These are phyloP conservation scores for Exsudoporus floridanus DNA, from an alignment of 1,284 basidiomycete species.

Conservation along the genomic window DNA sequence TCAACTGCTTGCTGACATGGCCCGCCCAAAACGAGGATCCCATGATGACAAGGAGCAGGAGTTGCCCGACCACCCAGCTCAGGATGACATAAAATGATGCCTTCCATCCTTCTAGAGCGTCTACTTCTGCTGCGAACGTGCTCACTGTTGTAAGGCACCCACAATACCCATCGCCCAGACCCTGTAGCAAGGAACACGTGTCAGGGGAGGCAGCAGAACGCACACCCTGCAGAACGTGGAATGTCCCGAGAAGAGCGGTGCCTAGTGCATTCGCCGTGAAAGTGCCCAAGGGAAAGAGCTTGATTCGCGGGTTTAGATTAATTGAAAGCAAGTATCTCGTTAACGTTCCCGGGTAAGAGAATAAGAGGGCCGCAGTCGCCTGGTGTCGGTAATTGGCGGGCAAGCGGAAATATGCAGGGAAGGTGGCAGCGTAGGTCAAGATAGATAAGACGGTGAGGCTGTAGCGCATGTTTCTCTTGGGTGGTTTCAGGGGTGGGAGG, in stretches of 20 bases:
- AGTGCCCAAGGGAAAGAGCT: conserved; percentile 83
- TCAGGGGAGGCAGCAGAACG: conserved; percentile 44
- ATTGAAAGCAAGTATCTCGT: conserved; percentile 80
- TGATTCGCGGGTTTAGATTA: conserved; percentile 64
- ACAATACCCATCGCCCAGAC: conserved; percentile 89
- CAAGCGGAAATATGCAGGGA: conserved; percentile 77
- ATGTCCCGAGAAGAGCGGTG: conserved; percentile 71
- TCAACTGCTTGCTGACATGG: conserved; percentile 41
- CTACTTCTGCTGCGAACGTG: conserved; percentile 86
- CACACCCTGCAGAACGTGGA: conserved; percentile 69
- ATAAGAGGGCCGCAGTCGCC: conserved; percentile 85
- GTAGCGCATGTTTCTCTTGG: conserved; percentile 44
- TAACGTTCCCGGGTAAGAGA: conserved; percentile 87
- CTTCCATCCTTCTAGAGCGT: conserved; percentile 54
- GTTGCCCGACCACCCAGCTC: conserved; percentile 73
- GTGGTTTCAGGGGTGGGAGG: conserved; percentile 42
- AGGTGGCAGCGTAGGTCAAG: conserved; percentile 62
- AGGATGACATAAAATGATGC: conserved; percentile 67
- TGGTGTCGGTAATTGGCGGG: conserved; percentile 71
- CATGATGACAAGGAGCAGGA: conserved; percentile 73
- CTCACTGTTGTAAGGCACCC: conserved; percentile 94
- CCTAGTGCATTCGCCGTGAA: conserved; percentile 84
- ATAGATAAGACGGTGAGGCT: conserved; percentile 49
- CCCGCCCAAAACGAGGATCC: conserved; percentile 68
- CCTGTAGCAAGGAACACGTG: conserved; percentile 75